Base-by-base conservation (phyloP, 2,329 filamentous ascomycete species). In the Chaetomium sp. region DNA sequence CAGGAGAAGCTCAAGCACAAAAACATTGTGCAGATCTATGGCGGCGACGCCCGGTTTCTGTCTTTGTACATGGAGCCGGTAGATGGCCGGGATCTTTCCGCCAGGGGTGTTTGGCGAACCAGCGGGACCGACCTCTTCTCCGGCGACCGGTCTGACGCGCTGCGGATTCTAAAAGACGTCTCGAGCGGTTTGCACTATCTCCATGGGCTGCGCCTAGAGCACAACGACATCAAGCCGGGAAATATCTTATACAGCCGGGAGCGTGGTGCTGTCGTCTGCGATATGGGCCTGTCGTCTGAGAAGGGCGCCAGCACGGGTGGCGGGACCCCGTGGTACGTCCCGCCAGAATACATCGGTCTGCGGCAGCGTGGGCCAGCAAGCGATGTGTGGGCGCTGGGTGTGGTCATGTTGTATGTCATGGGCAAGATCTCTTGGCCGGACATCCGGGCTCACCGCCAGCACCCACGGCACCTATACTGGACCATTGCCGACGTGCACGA, bases 221-320 rank as follows among this genome's bases (percentile, higher is more conserved):
- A 87, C 74, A 87, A 87, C 74, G 85, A 87, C 72, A 85, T 87
- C 74, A 87, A 87, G 73, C 85, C 85, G 1, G 83, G 81, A 68
- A 87, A 87, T 67, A 86, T 87, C 62, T 76, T 87, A 35, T 87
- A 86, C 74, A 86, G 83, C 16, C 78, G 78, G 31, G 83, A 86
- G 47, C 80, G 84, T 12, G 85, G 85, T 6, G 85, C 84, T 38
- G 83, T 87, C 2, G 80, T 87, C 33, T 87, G 85, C 73, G 85
- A 87, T 73, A 85, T 87, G 73, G 85, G 85, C 13, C 76, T 87
- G 51, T 84, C 84, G 9, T 85, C 83, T 2, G 23, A 75, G 73
- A 62, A 81, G 80, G 56, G 56, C 6, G 21, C 50, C 1, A 78
- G 80, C 13, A 27, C 81, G 79, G 2, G 79, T 79, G 9, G 85